Conservation (phyloP, 2,329 filamentous ascomycete species). For the Ophiostoma populinum region DNA sequence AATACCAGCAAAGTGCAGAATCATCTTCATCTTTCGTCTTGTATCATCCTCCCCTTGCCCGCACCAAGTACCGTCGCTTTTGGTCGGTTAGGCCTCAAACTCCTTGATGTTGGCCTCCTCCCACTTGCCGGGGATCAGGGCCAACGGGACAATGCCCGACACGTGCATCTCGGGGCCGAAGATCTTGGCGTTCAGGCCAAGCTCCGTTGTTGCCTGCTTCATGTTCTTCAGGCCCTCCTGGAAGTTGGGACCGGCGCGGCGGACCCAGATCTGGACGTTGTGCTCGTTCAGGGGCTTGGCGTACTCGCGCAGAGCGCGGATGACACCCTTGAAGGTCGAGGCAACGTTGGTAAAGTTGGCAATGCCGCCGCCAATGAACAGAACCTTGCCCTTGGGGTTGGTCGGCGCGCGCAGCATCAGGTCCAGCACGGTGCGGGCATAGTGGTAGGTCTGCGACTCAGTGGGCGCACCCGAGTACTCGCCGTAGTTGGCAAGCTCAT, state of each 20-base stretch:
- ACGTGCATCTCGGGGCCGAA: slow-evolving; percentile 81
- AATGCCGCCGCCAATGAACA: slow-evolving; percentile 99
- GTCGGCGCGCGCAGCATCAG: slow-evolving; percentile 87
- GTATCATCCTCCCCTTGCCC: not conserved
- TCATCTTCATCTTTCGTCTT: not conserved
- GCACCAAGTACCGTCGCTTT: too few relatives aligned
- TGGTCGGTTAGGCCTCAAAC: slow-evolving; percentile 44
- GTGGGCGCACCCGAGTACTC: slow-evolving; percentile 98
- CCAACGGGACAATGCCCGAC: slow-evolving; percentile 87
- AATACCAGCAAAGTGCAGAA: slow-evolving; percentile 1
- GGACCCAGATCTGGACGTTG: slow-evolving; percentile 96
- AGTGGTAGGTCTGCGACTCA: slow-evolving; percentile 98
- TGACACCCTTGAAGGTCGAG: slow-evolving; percentile 99
- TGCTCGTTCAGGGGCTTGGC: slow-evolving; percentile 76
- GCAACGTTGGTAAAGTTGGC: slow-evolving; percentile 99
- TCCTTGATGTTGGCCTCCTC: slow-evolving; percentile 43
- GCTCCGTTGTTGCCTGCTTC: slow-evolving; percentile 86
- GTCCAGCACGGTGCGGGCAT: slow-evolving; percentile 90
- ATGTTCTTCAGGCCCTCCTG: slow-evolving; percentile 99
- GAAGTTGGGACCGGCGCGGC: slow-evolving; percentile 86
- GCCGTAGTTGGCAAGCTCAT: slow-evolving; percentile 97
- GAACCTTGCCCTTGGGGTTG: slow-evolving; percentile 82
- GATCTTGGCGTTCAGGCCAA: slow-evolving; percentile 56
- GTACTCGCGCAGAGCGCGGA: slow-evolving; percentile 84
- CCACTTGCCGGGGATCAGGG: slow-evolving; percentile 51